Base-by-base conservation (phyloP, 2,329 filamentous ascomycete species). In the Trichoderma koningiopsis region DNA sequence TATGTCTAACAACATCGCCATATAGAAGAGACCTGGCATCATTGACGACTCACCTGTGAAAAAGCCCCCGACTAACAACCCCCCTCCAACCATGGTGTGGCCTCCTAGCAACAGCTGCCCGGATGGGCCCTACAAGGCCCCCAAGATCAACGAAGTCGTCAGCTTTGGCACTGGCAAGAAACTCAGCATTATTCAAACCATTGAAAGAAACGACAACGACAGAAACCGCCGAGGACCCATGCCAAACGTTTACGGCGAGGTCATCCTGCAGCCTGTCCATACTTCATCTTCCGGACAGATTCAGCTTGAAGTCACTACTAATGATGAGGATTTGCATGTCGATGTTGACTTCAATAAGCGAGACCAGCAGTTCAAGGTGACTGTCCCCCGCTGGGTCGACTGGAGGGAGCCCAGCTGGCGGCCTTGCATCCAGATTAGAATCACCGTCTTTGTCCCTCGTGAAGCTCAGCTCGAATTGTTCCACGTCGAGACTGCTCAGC, bases 381-480 rank as follows among this genome's bases (percentile, higher is more conserved):
- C 71, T 13, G 80, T 82, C 2, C 84, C 84, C 0, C 73, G 73
- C 37, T 73, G 69, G 11, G 66, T 82, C 58, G 72, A 76, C 1
- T 79, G 79, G 75, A 78, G 78, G 73, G 61, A 71, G 16, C 63
- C 72, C 2, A 37, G 71, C 14, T 67, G 72, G 1, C 71, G 74
- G 8, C 83, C 84, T 1, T 88, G 86, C 72, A 77, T 87, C 24
- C 81, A 83, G 70, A 77, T 88, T 68, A 80, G 80, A 13, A 77
- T 79, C 19, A 87, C 83, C 3, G 74, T 86, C 53, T 84, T 80
- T 78, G 79, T 84, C 0, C 86, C 86, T 7, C 74, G 77, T 4
- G 73, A 77, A 19, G 78, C 79, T 3, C 72, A 77, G 10, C 75
- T 88, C 14, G 73, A 79, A 16, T 68, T 53, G 3, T 73, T 88